Conservation (phyloP, 2,329 filamentous ascomycete genomes). For the Trichoderma endophyticum region DNA sequence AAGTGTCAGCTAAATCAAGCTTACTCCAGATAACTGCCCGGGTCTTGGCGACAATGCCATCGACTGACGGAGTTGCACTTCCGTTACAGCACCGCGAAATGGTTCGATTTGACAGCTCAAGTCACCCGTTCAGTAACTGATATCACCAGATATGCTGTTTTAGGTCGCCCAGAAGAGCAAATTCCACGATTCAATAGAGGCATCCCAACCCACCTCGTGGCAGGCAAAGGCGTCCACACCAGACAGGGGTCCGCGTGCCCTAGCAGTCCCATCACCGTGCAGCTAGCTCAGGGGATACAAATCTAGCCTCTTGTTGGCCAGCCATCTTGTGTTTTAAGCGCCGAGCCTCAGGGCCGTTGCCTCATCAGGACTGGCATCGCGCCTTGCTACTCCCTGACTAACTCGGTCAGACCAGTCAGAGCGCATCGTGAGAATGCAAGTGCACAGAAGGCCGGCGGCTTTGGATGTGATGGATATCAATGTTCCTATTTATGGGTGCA, state of each 20-base stretch:
- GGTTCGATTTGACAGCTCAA: not conserved
- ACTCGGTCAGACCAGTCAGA: conserved; percentile 18
- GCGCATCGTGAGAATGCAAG: not conserved
- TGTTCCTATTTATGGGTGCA: conserved; percentile 12
- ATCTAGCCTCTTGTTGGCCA: conserved; percentile 17
- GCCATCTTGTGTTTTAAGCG: conserved; percentile 24
- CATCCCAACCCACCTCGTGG: not conserved
- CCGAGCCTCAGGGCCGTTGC: conserved; percentile 19
- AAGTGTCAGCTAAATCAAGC: not conserved
- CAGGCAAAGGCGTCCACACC: not conserved
- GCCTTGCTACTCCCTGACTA: not conserved
- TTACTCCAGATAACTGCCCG: not conserved
- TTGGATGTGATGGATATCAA: conserved; percentile 3
- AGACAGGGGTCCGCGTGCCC: not conserved
- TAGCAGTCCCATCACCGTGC: conserved; percentile 14
- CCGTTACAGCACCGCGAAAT: not conserved
- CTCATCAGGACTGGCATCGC: conserved; percentile 20
- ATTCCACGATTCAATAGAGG: not conserved
- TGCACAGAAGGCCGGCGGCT: conserved; percentile 4
- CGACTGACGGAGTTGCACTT: not conserved
- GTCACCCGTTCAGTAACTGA: not conserved
- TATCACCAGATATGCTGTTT: not conserved
- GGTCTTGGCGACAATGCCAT: not conserved
- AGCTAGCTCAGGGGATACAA: conserved; percentile 16
- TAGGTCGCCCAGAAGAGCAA: not conserved